A percentile compares a stretch with the other conserved stretches of the same genome.
phyloP scores from a whole-genome alignment of 1,284 basidiomycete genomes.

The Crucibulum parvulum region DNA sequence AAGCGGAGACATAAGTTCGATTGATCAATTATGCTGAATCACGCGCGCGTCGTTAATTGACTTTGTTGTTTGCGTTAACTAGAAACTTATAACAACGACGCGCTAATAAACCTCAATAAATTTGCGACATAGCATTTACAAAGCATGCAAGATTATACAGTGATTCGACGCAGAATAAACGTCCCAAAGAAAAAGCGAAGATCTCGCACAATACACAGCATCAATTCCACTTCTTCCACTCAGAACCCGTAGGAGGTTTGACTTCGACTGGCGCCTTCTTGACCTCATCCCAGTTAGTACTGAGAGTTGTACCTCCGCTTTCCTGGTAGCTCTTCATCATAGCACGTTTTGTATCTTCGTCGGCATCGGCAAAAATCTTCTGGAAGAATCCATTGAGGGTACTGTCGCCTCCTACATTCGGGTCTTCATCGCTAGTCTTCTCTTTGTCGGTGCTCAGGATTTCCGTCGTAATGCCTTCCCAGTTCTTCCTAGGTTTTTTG shows the following conservation, averaged over 20 bases:
- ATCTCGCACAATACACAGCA: not conserved
- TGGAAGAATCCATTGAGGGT: constrained; percentile 84
- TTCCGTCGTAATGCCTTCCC: constrained; percentile 80
- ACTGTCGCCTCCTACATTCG: constrained; percentile 83
- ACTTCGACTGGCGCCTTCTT: constrained; percentile 71
- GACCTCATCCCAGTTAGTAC: constrained; percentile 94
- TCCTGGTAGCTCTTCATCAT: constrained; percentile 98
- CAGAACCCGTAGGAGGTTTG: constrained; percentile 83
- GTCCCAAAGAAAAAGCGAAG: not conserved
- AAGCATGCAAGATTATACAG: not conserved
- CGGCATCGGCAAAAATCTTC: constrained; percentile 85
- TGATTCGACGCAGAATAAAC: not conserved
- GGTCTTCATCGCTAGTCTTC: constrained; percentile 70
- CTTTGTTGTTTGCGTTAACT: no score
- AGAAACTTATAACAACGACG: no score
- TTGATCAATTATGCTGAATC: not conserved
- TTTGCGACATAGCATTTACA: not conserved
- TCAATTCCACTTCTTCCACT: constrained; percentile 80
- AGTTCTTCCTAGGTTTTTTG: constrained; percentile 68
- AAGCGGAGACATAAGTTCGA: constrained; percentile 57
- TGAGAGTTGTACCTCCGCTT: constrained; percentile 90
- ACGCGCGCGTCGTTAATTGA: no score
- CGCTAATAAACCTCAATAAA: not conserved
- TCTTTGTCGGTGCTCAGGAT: constrained; percentile 72
- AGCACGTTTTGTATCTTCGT: constrained; percentile 87